These are phyloP conservation scores for Trichoderma harzianum DNA, from an alignment of 2,329 filamentous ascomycete species.

Conservation along the genomic window DNA sequence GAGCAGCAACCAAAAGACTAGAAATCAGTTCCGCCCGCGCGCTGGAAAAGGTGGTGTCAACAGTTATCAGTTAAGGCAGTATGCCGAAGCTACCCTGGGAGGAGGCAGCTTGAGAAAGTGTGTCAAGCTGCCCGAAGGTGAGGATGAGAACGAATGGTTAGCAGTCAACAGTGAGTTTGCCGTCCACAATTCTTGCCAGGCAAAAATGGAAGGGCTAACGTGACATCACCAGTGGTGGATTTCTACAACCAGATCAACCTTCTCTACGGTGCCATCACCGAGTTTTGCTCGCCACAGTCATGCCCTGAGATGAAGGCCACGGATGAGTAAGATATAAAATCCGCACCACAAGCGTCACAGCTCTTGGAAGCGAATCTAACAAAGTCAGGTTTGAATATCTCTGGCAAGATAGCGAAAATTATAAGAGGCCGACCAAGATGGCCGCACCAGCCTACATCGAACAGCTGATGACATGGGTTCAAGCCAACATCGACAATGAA, in stretches of 20 bases:
- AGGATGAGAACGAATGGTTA: slow-evolving; percentile 97
- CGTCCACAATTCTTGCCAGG: too few species aligned
- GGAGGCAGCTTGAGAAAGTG: slow-evolving; percentile 94
- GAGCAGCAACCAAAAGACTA: slow-evolving; percentile 76
- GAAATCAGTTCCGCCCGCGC: slow-evolving; percentile 88
- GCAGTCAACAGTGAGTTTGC: slow-evolving; percentile 82
- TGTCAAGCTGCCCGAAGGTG: slow-evolving; percentile 93
- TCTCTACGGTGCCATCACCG: slow-evolving; percentile 96
- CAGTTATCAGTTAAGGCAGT: slow-evolving; percentile 91
- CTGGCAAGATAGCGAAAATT: slow-evolving; percentile 94
- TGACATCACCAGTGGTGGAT: slow-evolving; percentile 71
- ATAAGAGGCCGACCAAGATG: slow-evolving; percentile 97
- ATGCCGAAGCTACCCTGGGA: slow-evolving; percentile 94
- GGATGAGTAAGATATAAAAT: slow-evolving; percentile 68
- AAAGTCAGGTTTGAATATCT: slow-evolving; percentile 84
- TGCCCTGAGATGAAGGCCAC: slow-evolving; percentile 99
- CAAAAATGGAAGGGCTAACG: neutral
- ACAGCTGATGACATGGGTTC: slow-evolving; percentile 95
- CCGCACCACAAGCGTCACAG: neutral
- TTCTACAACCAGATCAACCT: slow-evolving; percentile 99
- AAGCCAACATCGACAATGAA: slow-evolving; percentile 93
- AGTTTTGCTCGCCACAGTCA: slow-evolving; percentile 95
- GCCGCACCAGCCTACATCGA: slow-evolving; percentile 96
- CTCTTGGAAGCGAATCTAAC: neutral
- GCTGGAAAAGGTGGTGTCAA: slow-evolving; percentile 82